Percentiles rank a stretch among this genome's conserved stretches.
phyloP scores from a whole-genome alignment of 1,139 yeast species.

The Yamadazyma oceani region DNA sequence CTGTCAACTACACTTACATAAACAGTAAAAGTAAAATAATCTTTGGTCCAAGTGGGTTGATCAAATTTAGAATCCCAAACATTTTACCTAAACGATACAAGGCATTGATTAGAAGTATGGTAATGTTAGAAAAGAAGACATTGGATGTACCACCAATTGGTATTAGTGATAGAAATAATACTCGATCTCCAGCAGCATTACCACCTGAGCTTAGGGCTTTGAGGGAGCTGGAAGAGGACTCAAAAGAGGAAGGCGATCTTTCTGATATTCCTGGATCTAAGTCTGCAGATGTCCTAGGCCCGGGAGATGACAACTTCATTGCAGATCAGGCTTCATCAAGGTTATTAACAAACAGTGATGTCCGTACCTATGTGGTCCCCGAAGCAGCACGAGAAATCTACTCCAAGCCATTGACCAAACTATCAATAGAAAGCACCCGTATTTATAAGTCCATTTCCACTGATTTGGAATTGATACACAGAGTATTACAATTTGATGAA shows the following conservation, averaged over 20 bases:
- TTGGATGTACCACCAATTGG: slow-evolving; percentile 42
- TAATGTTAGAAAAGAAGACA: slow-evolving; percentile 33
- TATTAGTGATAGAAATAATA: slow-evolving; percentile 32
- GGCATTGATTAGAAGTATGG: slow-evolving; percentile 24
- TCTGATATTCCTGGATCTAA: background rate
- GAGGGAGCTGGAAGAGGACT: slow-evolving; percentile 4
- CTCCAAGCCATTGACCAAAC: slow-evolving; percentile 25
- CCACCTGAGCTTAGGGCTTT: slow-evolving; percentile 21
- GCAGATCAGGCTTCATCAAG: slow-evolving; percentile 42
- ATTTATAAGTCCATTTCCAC: slow-evolving; percentile 29
- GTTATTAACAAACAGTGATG: slow-evolving; percentile 35
- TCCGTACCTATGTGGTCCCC: slow-evolving; percentile 41
- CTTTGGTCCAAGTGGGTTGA: slow-evolving; percentile 45
- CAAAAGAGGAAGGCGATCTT: background rate
- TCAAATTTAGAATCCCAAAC: slow-evolving; percentile 55
- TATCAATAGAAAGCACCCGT: slow-evolving; percentile 35
- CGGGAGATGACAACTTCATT: slow-evolving; percentile 28
- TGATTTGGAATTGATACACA: slow-evolving; percentile 55
- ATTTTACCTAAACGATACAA: slow-evolving; percentile 39
- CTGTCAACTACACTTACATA: slow-evolving; percentile 48
- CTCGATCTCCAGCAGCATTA: slow-evolving; percentile 24
- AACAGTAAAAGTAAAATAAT: slow-evolving; percentile 56
- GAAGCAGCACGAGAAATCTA: slow-evolving; percentile 33
- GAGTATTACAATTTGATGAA: slow-evolving; percentile 49
- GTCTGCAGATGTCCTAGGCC: slow-evolving; percentile 1